phyloP scores from a whole-genome alignment of 208 protist species.

The Phytomonas francai region DNA sequence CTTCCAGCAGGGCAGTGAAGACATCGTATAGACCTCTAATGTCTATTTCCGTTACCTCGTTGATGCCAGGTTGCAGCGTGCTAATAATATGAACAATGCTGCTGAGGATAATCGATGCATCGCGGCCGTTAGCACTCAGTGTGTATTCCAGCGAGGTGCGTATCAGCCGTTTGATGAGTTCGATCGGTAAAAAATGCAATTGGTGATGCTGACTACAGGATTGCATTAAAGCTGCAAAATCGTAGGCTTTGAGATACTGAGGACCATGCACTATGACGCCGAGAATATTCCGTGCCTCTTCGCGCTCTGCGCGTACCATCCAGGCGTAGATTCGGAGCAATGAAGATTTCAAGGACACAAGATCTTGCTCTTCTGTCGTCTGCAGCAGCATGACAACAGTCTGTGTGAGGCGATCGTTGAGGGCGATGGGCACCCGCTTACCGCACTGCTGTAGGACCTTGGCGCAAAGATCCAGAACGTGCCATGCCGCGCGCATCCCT shows the following conservation, averaged over 20 bases:
- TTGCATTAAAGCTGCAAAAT: conserved; percentile 46
- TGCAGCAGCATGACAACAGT: conserved; percentile 35
- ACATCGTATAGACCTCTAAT: conserved; percentile 36
- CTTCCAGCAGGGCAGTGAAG: conserved; percentile 58
- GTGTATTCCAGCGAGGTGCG: conserved; percentile 39
- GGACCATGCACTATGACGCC: conserved; percentile 46
- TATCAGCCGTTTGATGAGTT: conserved; percentile 43
- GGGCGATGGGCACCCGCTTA: conserved; percentile 37
- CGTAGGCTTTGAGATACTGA: conserved; percentile 28
- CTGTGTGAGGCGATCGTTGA: conserved; percentile 50
- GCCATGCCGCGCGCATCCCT: conserved; percentile 3
- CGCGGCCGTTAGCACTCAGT: conserved; percentile 26
- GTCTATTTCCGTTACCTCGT: conserved; percentile 28
- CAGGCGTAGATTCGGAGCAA: conserved; percentile 71
- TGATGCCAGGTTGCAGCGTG: conserved; percentile 30
- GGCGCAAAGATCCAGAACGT: conserved; percentile 35
- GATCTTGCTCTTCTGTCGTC: conserved; percentile 18
- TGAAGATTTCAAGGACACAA: conserved; percentile 21
- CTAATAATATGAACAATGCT: conserved; percentile 38
- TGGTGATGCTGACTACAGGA: conserved; percentile 62
- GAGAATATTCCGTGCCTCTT: conserved; percentile 46
- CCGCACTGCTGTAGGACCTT: conserved; percentile 73
- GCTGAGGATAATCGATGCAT: conserved; percentile 42
- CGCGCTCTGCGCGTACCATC: conserved; percentile 63
- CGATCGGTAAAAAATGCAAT: conserved; percentile 31